Base-by-base conservation (phyloP, 495 filamentous ascomycete genomes). In the Neurospora tetraspora region DNA sequence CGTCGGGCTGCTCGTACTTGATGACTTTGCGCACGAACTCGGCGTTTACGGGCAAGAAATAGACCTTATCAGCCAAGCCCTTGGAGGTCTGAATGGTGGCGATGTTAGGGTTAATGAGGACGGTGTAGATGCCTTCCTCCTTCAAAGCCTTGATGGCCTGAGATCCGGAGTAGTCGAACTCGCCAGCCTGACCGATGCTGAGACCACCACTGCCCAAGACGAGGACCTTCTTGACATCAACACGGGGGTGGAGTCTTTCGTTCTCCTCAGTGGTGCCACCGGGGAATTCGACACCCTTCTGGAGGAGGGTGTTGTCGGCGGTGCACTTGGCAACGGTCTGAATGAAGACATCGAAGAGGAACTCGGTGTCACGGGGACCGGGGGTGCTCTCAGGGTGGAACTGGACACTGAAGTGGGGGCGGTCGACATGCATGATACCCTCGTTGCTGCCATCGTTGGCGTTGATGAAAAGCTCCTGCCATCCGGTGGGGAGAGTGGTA, bases 1-100 rank as follows among this genome's bases (percentile, higher is more conserved):
- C 94, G 82, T 99, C 95, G 23, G 95, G 95, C 69, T 90, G 88
- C 83, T 99, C 95, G 72, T 93, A 88, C 78, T 94, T 85, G 76
- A 99, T 98, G 71, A 99, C 96, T 82, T 98, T 95, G 75, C 93
- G 94, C 68, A 99, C 95, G 77, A 98, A 99, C 81, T 98, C 94
- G 47, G 94, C 93, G 36, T 94, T 99, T 68, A 99, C 96, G 11
- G 95, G 95, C 3, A 98, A 89, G 86, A 98, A 99, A 84, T 98
- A 99, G 72, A 99, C 93, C 82, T 98, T 96, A 77, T 99, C 95
- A 11, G 95, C 95, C 69, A 99, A 88, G 75, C 97, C 97, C 85
- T 97, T 96, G 34, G 97, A 95, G 42, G 95, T 99, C 82, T 99
- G 95, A 77, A 99, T 99, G 37, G 95, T 99, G 43, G 95, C 95